Conservation (phyloP, 2,329 filamentous ascomycete genomes). For the Pseudocercospora fijiensis region DNA sequence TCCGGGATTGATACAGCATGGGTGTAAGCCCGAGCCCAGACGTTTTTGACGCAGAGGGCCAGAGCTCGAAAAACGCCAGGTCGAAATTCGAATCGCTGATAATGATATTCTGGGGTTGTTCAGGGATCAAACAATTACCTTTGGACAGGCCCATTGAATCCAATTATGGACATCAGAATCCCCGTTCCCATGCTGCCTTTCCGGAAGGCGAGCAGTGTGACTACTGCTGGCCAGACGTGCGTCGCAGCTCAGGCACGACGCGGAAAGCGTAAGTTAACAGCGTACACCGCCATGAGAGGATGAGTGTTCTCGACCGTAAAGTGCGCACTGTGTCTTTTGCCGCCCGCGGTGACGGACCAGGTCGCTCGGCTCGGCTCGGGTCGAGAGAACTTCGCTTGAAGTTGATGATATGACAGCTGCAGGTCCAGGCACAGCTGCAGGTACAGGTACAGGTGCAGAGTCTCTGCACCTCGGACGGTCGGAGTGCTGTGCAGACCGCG, state of each 20-base stretch:
- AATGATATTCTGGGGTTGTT: not conserved
- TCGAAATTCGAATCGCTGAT: not conserved
- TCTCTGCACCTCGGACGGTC: no score
- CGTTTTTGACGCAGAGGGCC: no score
- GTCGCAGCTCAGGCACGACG: not conserved
- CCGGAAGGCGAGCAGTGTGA: not conserved
- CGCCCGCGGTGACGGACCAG: no score
- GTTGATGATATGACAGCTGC: no score
- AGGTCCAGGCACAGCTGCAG: no score
- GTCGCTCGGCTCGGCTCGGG: not conserved
- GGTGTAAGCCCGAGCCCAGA: not conserved
- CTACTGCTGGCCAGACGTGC: not conserved
- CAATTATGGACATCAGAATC: not conserved
- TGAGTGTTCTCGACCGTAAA: not conserved
- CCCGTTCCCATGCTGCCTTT: not conserved
- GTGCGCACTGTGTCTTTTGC: not conserved
- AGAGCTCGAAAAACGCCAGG: not conserved
- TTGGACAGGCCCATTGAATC: not conserved
- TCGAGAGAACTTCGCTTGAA: not conserved
- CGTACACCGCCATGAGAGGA: not conserved
- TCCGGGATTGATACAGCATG: not conserved
- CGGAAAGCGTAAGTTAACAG: not conserved
- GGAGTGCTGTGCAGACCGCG: no score
- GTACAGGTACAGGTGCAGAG: no score
- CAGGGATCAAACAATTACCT: not conserved